These are phyloP conservation scores for Metschnikowia cubensis DNA, from an alignment of 805 yeast species.

Conservation along the genomic window DNA sequence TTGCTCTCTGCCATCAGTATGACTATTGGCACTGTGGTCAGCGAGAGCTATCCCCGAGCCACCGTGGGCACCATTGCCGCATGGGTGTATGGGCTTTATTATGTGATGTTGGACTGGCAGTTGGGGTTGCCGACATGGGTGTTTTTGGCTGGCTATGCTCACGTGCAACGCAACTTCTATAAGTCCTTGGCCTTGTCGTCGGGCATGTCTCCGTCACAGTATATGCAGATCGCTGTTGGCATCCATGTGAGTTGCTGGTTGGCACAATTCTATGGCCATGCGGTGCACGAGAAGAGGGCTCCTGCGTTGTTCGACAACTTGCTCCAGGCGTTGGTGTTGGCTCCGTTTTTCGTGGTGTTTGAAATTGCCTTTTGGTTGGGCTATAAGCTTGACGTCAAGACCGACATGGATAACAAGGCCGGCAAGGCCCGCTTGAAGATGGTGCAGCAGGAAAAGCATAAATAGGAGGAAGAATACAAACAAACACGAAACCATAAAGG, in stretches of 20 bases:
- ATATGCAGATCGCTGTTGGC: constrained; percentile 27
- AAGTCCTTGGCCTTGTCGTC: constrained; percentile 7
- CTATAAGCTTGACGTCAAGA: constrained; percentile 47
- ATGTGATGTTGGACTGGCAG: constrained; percentile 51
- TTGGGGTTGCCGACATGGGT: constrained; percentile 32
- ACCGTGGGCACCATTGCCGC: constrained; percentile 49
- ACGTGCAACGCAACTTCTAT: constrained; percentile 21
- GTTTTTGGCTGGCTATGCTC: constrained; percentile 22
- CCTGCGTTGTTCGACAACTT: constrained; percentile 87
- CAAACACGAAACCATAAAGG: too few species aligned
- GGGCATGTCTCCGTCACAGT: constrained; percentile 16
- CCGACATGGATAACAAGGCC: constrained; percentile 46
- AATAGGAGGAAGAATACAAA: too few species aligned
- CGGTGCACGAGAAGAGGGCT: constrained; percentile 69
- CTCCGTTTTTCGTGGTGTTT: constrained; percentile 84
- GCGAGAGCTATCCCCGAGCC: constrained; percentile 21
- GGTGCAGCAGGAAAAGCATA: constrained; percentile 17
- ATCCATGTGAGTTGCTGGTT: constrained; percentile 65
- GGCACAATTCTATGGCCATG: constrained; percentile 86
- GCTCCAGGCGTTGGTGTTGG: constrained; percentile 80
- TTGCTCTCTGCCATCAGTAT: constrained; percentile 50
- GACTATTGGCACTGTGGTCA: constrained; percentile 6
- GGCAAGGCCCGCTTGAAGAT: constrained; percentile 36
- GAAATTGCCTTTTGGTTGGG: constrained; percentile 75
- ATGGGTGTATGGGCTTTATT: constrained; percentile 52